phyloP scores from a whole-genome alignment of 73 alveolate genomes.

The Paramecium pentaurelia region DNA sequence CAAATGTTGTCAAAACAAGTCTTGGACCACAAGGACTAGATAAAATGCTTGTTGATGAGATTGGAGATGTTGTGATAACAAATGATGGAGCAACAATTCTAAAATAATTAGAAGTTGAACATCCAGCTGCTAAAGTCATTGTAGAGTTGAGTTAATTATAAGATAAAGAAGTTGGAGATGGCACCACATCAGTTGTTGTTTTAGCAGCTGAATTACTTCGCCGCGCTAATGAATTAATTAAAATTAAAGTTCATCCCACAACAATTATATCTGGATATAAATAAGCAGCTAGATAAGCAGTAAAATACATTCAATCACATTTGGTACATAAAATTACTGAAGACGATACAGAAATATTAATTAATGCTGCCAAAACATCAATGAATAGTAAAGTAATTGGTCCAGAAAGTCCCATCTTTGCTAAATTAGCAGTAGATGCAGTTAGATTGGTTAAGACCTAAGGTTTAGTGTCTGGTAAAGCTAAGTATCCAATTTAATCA shows the following conservation, averaged over 20 bases:
- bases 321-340: constrained; percentile 76
- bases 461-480: constrained; percentile 67
- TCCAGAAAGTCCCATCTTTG: constrained; percentile 84
- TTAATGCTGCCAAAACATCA: constrained; percentile 92
- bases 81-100: constrained; percentile 99
- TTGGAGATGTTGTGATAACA: constrained; percentile 98
- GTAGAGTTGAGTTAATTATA: constrained; percentile 97
- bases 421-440: constrained; percentile 93
- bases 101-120: constrained; percentile 94
- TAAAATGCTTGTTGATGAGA: constrained; percentile 98
- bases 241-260: constrained; percentile 98
- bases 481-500: constrained; percentile 86
- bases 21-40: constrained; percentile 99
- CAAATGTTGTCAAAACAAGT: constrained; percentile 96
- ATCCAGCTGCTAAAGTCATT: constrained; percentile 99
- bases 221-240: constrained; percentile 97
- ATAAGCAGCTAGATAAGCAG: constrained; percentile 84
- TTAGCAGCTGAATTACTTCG: constrained; percentile 97
- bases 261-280: constrained; percentile 95
- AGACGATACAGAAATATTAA: constrained; percentile 84
- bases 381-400: constrained; percentile 89
- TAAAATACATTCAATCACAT: constrained; percentile 83
- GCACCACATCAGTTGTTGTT: constrained; percentile 98
- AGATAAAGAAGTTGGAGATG: constrained; percentile 99
- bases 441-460: constrained; percentile 47